These are phyloP conservation scores for Balakata baccata DNA, from an alignment of 345 rosid species.

Conservation along the genomic window DNA sequence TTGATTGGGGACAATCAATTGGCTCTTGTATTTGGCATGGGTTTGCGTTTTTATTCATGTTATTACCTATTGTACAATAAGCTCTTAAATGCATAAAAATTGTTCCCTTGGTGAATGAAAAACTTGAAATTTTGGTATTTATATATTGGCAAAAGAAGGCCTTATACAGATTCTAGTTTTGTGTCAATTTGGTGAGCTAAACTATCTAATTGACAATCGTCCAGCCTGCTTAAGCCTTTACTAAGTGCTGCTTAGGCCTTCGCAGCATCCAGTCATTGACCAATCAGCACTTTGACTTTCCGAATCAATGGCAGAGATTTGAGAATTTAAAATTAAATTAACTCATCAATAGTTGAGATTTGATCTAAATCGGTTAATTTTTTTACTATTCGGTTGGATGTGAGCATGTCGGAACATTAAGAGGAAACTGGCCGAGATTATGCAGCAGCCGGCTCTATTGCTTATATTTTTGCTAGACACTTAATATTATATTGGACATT, in stretches of 20 bases:
- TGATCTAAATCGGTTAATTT: not conserved
- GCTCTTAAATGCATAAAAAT: not conserved
- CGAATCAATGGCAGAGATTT: not conserved
- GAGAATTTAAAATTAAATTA: not conserved
- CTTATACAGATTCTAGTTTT: not conserved
- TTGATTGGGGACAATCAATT: not conserved
- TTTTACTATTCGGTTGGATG: not conserved
- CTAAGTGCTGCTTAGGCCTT: not conserved
- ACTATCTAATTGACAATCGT: not conserved
- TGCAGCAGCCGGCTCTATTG: too few species aligned
- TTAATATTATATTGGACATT: too few species aligned
- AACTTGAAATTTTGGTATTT: not conserved
- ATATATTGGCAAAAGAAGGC: not conserved
- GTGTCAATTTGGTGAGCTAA: not conserved
- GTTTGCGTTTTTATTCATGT: not conserved
- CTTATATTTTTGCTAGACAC: too few species aligned
- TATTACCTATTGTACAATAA: not conserved
- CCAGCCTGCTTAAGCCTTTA: not conserved
- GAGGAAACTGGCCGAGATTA: not conserved
- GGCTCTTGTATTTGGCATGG: not conserved
- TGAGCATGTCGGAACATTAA: not conserved
- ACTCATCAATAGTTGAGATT: not conserved
- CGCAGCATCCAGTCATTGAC: slow-evolving; percentile 53
- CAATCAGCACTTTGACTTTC: slow-evolving; percentile 14
- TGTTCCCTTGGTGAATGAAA: slow-evolving; percentile 1